Evolutionary conservation across 768 basidiomycete genomes (phyloP), one percentile per base, ranked within the genome.

Genomic region (Lactifluus subvellereus): DNA sequence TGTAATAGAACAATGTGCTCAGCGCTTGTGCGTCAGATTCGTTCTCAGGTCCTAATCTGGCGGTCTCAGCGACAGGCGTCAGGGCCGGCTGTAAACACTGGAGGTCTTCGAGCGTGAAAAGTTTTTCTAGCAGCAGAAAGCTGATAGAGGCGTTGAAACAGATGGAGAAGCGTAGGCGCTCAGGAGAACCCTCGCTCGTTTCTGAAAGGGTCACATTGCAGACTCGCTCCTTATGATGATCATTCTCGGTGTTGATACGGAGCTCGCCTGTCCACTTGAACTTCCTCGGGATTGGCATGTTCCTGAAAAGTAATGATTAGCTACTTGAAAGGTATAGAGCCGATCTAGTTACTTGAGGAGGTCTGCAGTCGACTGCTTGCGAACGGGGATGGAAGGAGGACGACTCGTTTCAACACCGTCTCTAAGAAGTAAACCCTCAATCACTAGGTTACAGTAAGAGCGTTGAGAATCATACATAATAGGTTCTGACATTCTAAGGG

Each of bases 201-300:
- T 85, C 82, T 55, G 74, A 72, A 49, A 89, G 72, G 2, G 69
- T 71, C 35, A 82, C 77, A 40, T 80, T 74, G 72, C 86, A 86
- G 0, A 85, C 66, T 7, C 72, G 72, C 59, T 83, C 77, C 32
- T 76, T 71, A 27, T 73, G 72, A 22, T 73, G 72, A 22, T 73
- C 74, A 5, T 73, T 70, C 20, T 71, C 71, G 2, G 72, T 72
- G 30, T 74, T 75, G 22, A 81, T 75, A 58, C 78, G 77, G 33
- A 88, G 74, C 22, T 80, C 74, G 27, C 86, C 87, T 42, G 77
- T 74, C 88, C 88, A 89, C 65, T 77, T 83, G 82, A 82, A 89
- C 57, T 81, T 81, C 69, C 83, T 84, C 22, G 76, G 76, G 45
- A 84, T 65, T 14, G 63, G 8, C 9, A 35, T 59, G 32, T 47